A percentile compares a stretch with the other conserved stretches of the same genome.
phyloP scores from a whole-genome alignment of 192 early-diverging fungal species.

The Kappamyces sp. region DNA sequence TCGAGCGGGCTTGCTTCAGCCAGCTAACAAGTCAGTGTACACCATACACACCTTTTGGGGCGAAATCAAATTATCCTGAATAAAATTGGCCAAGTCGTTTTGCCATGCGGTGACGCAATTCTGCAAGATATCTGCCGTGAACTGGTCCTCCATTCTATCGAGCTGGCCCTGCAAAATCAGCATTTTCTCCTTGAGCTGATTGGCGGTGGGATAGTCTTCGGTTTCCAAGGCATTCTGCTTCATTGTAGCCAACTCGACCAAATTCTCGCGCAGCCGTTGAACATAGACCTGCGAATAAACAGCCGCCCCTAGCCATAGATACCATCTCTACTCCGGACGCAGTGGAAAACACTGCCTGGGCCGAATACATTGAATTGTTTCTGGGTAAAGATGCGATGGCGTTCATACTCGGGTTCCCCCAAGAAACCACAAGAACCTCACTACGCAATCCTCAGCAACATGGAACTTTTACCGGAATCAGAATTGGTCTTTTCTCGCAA shows the following conservation, averaged over 20 bases:
- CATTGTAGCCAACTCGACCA: slow-evolving; percentile 27
- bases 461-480: too few species aligned
- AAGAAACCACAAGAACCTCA: too few species aligned
- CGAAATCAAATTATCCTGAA: slow-evolving; percentile 21
- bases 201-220: slow-evolving; percentile 42
- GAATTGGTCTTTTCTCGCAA: too few species aligned
- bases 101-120: slow-evolving; percentile 43
- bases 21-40: neutral
- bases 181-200: slow-evolving; percentile 37
- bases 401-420: too few species aligned
- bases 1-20: neutral
- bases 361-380: too few species aligned
- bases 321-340: neutral
- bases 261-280: slow-evolving; percentile 30
- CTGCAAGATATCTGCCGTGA: slow-evolving; percentile 43
- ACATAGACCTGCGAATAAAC: slow-evolving; percentile 31
- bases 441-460: too few species aligned
- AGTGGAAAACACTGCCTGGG: too few species aligned
- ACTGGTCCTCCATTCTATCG: slow-evolving; percentile 44
- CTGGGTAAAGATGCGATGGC: too few species aligned
- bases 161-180: slow-evolving; percentile 33
- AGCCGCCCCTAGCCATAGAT: neutral
- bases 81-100: slow-evolving; percentile 25
- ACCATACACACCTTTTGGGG: slow-evolving; percentile 8
- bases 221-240: slow-evolving; percentile 38